Evolutionary conservation across 2,329 filamentous ascomycete species (phyloP).

Genomic region (Balansia obtecta): DNA sequence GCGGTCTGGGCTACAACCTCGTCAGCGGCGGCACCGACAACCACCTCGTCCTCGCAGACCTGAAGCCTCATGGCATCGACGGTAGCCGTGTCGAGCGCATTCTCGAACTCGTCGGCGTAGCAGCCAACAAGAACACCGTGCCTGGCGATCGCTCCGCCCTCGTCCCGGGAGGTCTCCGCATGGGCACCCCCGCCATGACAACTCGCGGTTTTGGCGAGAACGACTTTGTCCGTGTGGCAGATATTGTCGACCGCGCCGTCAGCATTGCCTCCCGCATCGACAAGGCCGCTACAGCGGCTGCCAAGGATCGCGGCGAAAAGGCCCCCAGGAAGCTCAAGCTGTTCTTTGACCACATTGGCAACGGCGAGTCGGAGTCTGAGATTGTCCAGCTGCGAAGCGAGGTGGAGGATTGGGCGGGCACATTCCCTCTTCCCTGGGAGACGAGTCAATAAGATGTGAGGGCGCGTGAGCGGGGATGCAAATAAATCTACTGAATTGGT

Average conservation of each 20-base stretch:
- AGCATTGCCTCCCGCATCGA: conserved; percentile 66
- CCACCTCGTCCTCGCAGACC: conserved; percentile 85
- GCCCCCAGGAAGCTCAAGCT: conserved; percentile 50
- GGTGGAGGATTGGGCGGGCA: conserved; percentile 68
- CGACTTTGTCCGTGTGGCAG: conserved; percentile 78
- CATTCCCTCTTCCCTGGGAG: conserved; percentile 60
- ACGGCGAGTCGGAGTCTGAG: conserved; percentile 55
- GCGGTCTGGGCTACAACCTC: conserved; percentile 72
- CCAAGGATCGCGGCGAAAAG: conserved; percentile 55
- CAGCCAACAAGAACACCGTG: conserved; percentile 99
- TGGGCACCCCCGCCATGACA: conserved; percentile 96
- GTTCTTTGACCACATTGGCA: conserved; percentile 56
- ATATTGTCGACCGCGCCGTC: conserved; percentile 75
- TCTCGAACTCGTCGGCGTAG: conserved; percentile 84
- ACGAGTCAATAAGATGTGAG: conserved; percentile 16
- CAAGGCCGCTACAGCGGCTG: conserved; percentile 57
- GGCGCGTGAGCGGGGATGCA: neutral
- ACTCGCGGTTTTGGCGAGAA: conserved; percentile 81
- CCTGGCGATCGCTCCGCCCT: conserved; percentile 90
- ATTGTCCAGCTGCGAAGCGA: conserved; percentile 62
- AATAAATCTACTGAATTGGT: neutral
- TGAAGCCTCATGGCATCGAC: conserved; percentile 80
- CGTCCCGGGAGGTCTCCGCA: conserved; percentile 82
- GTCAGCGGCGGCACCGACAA: conserved; percentile 95
- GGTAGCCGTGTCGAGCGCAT: conserved; percentile 82